phyloP scores from a whole-genome alignment of 441 rosid species.

The Populus hybrid region DNA sequence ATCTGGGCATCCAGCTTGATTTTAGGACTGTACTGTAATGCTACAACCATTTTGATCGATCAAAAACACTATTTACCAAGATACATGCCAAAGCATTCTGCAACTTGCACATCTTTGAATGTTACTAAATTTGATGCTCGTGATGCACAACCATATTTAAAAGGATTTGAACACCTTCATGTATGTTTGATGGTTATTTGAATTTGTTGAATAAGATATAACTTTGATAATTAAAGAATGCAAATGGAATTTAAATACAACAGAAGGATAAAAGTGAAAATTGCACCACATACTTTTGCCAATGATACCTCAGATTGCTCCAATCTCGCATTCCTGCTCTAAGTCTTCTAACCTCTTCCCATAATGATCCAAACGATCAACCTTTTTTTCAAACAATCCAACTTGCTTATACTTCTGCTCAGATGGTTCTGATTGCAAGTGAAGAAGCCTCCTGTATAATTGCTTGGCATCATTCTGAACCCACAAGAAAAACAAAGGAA shows the following conservation, averaged over 20 bases:
- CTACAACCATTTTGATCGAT: neutral
- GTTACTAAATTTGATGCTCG: neutral
- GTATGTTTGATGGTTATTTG: neutral
- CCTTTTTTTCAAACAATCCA: slow-evolving; percentile 48
- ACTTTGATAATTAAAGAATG: neutral
- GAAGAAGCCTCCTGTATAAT: slow-evolving; percentile 45
- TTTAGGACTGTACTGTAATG: neutral
- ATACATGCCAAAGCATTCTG: neutral
- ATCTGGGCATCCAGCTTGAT: slow-evolving; percentile 2
- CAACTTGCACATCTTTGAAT: neutral
- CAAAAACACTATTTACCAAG: neutral
- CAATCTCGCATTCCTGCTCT: slow-evolving; percentile 64
- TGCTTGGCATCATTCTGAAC: slow-evolving; percentile 54
- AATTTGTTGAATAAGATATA: neutral
- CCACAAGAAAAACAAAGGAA: slow-evolving; percentile 1
- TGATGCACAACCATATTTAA: neutral
- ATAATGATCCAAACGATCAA: slow-evolving; percentile 60
- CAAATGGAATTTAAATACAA: neutral
- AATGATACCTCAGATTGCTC: slow-evolving; percentile 60
- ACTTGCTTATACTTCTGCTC: slow-evolving; percentile 36
- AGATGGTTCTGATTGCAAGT: slow-evolving; percentile 46
- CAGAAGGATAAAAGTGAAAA: neutral
- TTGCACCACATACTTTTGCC: slow-evolving; percentile 45
- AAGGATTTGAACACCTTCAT: neutral
- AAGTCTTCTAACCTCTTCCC: slow-evolving; percentile 61